A percentile compares a stretch with the other conserved stretches of the same genome.
Conservation (phyloP, 2,329 filamentous ascomycete species). For the Trichoderma arundinaceum region DNA sequence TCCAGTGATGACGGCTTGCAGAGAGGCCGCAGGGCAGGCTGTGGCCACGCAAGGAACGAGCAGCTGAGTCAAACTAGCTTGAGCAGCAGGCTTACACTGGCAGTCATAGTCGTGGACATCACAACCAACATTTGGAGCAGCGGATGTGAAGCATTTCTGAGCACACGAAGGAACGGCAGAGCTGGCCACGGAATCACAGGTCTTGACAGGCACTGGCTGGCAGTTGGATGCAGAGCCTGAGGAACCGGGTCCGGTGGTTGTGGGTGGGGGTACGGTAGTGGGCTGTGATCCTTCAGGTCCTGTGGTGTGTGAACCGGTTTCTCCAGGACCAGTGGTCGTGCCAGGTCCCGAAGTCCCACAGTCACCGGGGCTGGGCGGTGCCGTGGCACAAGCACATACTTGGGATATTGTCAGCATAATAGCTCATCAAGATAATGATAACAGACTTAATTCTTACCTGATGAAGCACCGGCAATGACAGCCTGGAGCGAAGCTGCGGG, state of each 20-base stretch:
- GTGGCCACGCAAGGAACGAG: slow-evolving; percentile 40
- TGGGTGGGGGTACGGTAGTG: neutral
- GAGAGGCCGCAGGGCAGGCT: slow-evolving; percentile 34
- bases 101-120: slow-evolving; percentile 39
- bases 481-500: slow-evolving; percentile 33
- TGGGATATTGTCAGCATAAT: neutral
- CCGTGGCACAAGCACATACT: slow-evolving; percentile 33
- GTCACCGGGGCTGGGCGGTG: slow-evolving; percentile 29
- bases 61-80: slow-evolving; percentile 36
- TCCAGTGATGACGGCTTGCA: slow-evolving; percentile 38
- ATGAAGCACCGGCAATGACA: slow-evolving; percentile 38
- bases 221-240: slow-evolving; percentile 7
- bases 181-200: slow-evolving; percentile 39
- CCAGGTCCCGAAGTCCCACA: slow-evolving; percentile 20
- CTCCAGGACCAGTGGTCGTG: neutral
- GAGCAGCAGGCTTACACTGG: slow-evolving; percentile 38
- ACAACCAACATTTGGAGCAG: slow-evolving; percentile 39
- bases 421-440: neutral
- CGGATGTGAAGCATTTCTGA: slow-evolving; percentile 40
- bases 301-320: neutral
- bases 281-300: slow-evolving; percentile 3
- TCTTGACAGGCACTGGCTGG: slow-evolving; percentile 27
- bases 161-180: slow-evolving; percentile 40
- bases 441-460: slow-evolving; percentile 14
- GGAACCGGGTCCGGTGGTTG: neutral